Percentiles rank a stretch among this genome's conserved stretches.
Evolutionary conservation across 1,284 basidiomycete species (phyloP).

Genomic region (Pulveroboletus sp.): DNA sequence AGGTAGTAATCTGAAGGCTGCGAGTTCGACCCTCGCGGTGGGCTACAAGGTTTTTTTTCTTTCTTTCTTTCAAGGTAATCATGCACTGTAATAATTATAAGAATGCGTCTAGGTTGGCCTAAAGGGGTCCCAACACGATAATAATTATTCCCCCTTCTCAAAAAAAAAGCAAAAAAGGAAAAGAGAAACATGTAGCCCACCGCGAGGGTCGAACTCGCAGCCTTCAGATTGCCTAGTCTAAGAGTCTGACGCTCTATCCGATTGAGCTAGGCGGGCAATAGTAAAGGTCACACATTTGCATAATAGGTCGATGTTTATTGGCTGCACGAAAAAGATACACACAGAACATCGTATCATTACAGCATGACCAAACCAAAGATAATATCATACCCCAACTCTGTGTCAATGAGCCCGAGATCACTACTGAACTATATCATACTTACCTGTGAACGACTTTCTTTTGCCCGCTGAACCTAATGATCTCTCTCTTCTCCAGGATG

Average conservation of each 20-base stretch:
- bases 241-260: slow-evolving; percentile 85
- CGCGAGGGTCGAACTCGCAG: slow-evolving; percentile 92
- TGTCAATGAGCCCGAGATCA: slow-evolving; percentile 5
- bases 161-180: not conserved
- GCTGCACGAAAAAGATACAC: no score
- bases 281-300: no score
- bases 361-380: not conserved
- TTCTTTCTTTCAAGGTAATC: no score
- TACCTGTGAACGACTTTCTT: slow-evolving; percentile 58
- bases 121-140: no score
- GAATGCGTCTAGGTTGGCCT: no score
- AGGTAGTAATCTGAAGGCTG: slow-evolving; percentile 82
- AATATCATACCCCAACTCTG: slow-evolving; percentile 35
- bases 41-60: slow-evolving; percentile 47
- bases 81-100: no score
- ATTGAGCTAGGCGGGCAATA: slow-evolving; percentile 78
- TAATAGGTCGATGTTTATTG: no score
- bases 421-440: slow-evolving; percentile 5
- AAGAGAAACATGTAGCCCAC: slow-evolving; percentile 59
- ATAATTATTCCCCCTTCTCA: no score
- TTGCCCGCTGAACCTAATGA: slow-evolving; percentile 72
- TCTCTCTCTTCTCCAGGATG: slow-evolving; percentile 93
- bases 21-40: slow-evolving; percentile 92
- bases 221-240: slow-evolving; percentile 60
- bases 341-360: not conserved